Conservation (phyloP, 1,284 basidiomycete genomes). For the Sporisorium iseilematis-ciliati region DNA sequence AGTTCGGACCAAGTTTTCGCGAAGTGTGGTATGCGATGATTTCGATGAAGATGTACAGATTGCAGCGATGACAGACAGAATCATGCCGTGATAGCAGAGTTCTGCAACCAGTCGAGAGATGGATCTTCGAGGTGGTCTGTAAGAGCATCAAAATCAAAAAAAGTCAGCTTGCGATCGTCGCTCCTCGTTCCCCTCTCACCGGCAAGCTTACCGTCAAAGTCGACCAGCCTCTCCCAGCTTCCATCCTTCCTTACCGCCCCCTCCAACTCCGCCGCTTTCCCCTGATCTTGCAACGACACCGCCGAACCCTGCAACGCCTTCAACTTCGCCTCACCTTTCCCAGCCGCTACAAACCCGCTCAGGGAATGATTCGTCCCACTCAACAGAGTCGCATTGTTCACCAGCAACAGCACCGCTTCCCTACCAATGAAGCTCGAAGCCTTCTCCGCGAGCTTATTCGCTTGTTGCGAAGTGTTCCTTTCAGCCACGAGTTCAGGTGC, state of each 20-base stretch:
- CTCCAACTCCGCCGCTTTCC: slow-evolving; percentile 22
- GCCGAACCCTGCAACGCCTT: slow-evolving; percentile 18
- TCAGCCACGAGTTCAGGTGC: slow-evolving; percentile 39
- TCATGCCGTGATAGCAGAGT: slow-evolving; percentile 33
- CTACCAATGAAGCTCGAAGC: slow-evolving; percentile 16
- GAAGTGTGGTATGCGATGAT: slow-evolving; percentile 1
- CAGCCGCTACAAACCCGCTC: slow-evolving; percentile 20
- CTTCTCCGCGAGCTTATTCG: slow-evolving; percentile 40
- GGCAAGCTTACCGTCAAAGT: slow-evolving; percentile 46
- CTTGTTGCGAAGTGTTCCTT: slow-evolving; percentile 28
- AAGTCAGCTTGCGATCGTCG: background rate
- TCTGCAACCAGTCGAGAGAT: slow-evolving; percentile 44
- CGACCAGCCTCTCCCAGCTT: slow-evolving; percentile 34
- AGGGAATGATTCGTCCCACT: slow-evolving; percentile 13
- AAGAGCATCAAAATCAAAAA: background rate
- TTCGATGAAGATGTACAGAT: slow-evolving; percentile 2
- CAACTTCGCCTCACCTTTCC: slow-evolving; percentile 21
- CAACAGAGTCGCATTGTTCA: slow-evolving; percentile 44
- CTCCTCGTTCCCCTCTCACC: background rate
- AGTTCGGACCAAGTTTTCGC: background rate
- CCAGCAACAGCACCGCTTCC: slow-evolving; percentile 31
- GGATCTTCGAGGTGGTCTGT: slow-evolving; percentile 52
- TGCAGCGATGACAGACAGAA: background rate
- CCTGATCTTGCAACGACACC: slow-evolving; percentile 15
- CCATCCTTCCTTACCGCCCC: slow-evolving; percentile 18